Evolutionary conservation across 306 rosid species (phyloP), one percentile per base, ranked within the genome.

Genomic region (Begonia fuchsioides): DNA sequence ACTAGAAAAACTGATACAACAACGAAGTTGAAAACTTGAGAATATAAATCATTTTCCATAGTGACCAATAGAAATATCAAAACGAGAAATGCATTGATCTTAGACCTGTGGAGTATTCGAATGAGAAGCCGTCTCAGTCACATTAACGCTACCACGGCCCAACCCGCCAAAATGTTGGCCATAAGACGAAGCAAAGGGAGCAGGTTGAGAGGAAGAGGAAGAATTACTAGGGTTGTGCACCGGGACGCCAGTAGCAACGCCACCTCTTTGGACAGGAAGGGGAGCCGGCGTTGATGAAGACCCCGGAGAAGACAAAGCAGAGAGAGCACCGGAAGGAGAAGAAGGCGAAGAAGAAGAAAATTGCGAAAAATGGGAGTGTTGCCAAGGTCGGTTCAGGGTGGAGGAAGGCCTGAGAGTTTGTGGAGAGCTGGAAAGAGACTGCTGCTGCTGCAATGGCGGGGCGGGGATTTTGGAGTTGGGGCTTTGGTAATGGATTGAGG

Each of bases 181-280:
- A 49, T 84, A 84, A 17, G 98, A 74, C 3, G 94, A 57, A 63
- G 85, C 63, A 71, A 75, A 43, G 40, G 87, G 64, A 11, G 77
- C 17, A 41, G 67, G 54, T 40, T 75, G 81, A 15, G 77, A 56
- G 11, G 67, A 12, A 7, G 63, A 47, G 58, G 35, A 26, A 26
- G 35, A 26, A 26, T 26, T 26, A 26, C 6, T 72, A 18, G 75
- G 81, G 60, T 79, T 93, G 62, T 78, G 86, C 1, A 94, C 75
- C 3, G 92, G 94, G 10, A 81, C 82, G 38, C 97, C 95, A n/a
- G 77, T 60, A 18, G 97, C 79, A 64, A 84, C 64, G 56, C 92
- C 77, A 3, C 87, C 79, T 32, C 90, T 64, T 0, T 82, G 83
- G 2, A 68, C 51, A 1, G 49, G 67, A n/a, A 58, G 53, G 2